Evolutionary conservation across 257 asterid genomes (phyloP), one percentile per base, ranked within the genome.

Genomic region (Oldenlandia corymbosa): DNA sequence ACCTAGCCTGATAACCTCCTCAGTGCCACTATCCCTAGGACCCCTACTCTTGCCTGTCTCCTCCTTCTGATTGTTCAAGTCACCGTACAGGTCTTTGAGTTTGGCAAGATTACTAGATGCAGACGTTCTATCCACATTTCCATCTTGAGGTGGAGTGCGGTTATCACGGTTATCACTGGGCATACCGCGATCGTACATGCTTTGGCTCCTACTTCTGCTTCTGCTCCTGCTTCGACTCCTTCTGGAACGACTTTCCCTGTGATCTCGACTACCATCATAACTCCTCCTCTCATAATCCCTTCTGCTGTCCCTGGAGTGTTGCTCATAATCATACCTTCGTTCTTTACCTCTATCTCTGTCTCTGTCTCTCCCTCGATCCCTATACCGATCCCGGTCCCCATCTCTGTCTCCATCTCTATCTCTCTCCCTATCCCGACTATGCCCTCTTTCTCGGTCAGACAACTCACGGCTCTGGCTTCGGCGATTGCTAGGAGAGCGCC

Each of bases 1-100:
- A 64, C 99, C 99, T 18, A 93, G 96, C 62, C 87, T 83, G 64
- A 93, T 87, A 67, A 93, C 99, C 78, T 87, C 96, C 71, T 92
- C 97, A 0, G 91, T 81, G 39, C 97, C 94, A 60, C 85, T 66
- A 30, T 80, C 75, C 75, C 81, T 70, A 30, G 78, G 64, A 34
- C 64, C 91, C 65, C 75, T 79, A 60, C 67, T 85, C 41, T 69
- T 65, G 52, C 81, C 77, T 6, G 47, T 56, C 14, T 81, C 87
- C 66, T 84, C 95, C 79, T 89, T 87, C 52, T 82, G 80, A 62
- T 26, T 75, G 77, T 80, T 72, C 60, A 78, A 69, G 64, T 90
- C 97, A 8, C 97, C 97, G 52, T 93, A 93, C 4, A 93, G 64
- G 75, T 93, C 96, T 67, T 80, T 87, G 64, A 93, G 99, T 85